These are phyloP conservation scores for Aphanoascus verrucosus DNA, from an alignment of 2,329 filamentous ascomycete species.

Conservation along the genomic window DNA sequence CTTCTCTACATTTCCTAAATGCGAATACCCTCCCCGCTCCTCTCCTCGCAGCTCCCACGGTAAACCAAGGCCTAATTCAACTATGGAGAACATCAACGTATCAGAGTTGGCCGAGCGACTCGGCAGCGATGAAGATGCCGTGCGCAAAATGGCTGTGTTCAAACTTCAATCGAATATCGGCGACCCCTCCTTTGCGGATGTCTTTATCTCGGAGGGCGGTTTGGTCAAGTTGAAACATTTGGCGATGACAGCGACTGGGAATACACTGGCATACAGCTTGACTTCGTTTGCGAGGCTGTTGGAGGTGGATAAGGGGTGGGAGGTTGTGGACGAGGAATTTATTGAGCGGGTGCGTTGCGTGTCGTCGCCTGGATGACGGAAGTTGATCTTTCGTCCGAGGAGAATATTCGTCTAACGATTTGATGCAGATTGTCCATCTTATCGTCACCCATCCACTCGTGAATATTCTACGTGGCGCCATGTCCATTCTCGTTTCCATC, in stretches of 20 bases:
- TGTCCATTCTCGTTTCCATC: slow-evolving; percentile 90
- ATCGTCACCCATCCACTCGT: slow-evolving; percentile 92
- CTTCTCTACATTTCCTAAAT: not conserved
- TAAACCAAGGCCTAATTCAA: not conserved
- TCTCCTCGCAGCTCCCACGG: not conserved
- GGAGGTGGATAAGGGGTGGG: slow-evolving; percentile 97
- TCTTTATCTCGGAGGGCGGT: slow-evolving; percentile 85
- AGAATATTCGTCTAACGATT: slow-evolving; percentile 2
- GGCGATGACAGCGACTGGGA: slow-evolving; percentile 75
- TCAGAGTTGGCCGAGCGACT: slow-evolving; percentile 50
- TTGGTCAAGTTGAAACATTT: slow-evolving; percentile 69
- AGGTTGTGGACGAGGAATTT: slow-evolving; percentile 46
- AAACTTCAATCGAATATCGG: slow-evolving; percentile 92
- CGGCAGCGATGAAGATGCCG: slow-evolving; percentile 64
- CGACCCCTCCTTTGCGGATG: slow-evolving; percentile 90
- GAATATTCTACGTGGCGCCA: slow-evolving; percentile 91
- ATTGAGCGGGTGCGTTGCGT: slow-evolving; percentile 48
- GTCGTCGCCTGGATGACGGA: not conserved
- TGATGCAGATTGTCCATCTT: slow-evolving; percentile 63
- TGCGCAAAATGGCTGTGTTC: slow-evolving; percentile 97
- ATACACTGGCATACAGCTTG: slow-evolving; percentile 89
- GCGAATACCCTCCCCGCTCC: not conserved
- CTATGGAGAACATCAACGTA: slow-evolving; percentile 47
- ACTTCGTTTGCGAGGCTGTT: slow-evolving; percentile 78
- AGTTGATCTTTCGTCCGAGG: not conserved